These are phyloP conservation scores for Colletotrichum lentis DNA, from an alignment of 2,329 filamentous ascomycete species.

Conservation along the genomic window DNA sequence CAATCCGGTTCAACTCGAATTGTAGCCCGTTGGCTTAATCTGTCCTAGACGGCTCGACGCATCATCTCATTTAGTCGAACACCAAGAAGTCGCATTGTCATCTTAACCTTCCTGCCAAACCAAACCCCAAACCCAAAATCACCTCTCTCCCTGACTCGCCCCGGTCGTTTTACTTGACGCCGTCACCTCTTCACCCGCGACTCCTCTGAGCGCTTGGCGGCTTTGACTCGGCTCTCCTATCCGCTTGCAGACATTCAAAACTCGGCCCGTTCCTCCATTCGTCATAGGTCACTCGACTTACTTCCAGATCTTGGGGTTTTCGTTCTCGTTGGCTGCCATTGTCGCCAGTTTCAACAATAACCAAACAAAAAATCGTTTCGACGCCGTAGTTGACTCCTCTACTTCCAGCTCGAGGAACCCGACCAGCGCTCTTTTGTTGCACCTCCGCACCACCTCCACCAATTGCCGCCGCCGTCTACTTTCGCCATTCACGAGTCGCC, in stretches of 20 bases:
- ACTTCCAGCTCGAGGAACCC: slow-evolving; percentile 6
- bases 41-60: slow-evolving; percentile 30
- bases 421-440: slow-evolving; percentile 8
- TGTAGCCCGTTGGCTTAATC: slow-evolving; percentile 19
- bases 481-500: slow-evolving; percentile 14
- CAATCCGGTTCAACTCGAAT: slow-evolving; percentile 27
- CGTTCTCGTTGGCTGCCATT: slow-evolving; percentile 23
- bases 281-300: slow-evolving; percentile 18
- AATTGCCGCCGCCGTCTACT: slow-evolving; percentile 19
- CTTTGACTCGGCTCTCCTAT: slow-evolving; percentile 20
- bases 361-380: not conserved
- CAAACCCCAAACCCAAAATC: slow-evolving; percentile 6
- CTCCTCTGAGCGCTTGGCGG: slow-evolving; percentile 18
- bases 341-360: slow-evolving; percentile 26
- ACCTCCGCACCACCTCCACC: not conserved
- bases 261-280: slow-evolving; percentile 26
- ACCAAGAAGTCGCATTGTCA: slow-evolving; percentile 15
- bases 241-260: slow-evolving; percentile 36
- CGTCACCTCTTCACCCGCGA: slow-evolving; percentile 30
- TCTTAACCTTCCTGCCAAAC: slow-evolving; percentile 5
- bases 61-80: slow-evolving; percentile 13
- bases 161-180: slow-evolving; percentile 35
- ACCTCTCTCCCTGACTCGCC: slow-evolving; percentile 29
- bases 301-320: slow-evolving; percentile 23
- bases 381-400: slow-evolving; percentile 1